A percentile compares a stretch with the other conserved stretches of the same genome.
Conservation (phyloP, 306 rosid genomes). For the Lathyrus tuberosus region DNA sequence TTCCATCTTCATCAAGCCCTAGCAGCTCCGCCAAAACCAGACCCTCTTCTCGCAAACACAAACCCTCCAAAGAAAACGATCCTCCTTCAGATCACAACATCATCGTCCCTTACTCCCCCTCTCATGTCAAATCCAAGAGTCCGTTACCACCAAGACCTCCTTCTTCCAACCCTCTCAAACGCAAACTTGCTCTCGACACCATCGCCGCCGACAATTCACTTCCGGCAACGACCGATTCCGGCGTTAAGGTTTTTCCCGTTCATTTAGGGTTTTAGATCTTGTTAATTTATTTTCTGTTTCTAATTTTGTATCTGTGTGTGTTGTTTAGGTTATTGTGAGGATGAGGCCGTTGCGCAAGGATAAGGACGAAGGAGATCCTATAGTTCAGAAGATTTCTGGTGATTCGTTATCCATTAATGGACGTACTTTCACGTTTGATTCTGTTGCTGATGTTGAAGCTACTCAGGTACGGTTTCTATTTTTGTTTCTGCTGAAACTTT, state of each 20-base stretch:
- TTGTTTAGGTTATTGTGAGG: conserved; percentile 77
- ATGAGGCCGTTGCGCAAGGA: conserved; percentile 74
- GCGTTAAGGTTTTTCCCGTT: conserved; percentile 65
- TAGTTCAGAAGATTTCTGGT: conserved; percentile 73
- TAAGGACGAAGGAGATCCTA: conserved; percentile 75
- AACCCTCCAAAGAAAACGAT: conserved; percentile 71
- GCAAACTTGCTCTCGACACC: conserved; percentile 71
- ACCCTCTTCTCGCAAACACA: conserved; percentile 63
- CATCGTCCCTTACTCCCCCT: conserved; percentile 34
- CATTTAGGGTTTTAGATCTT: conserved; percentile 13
- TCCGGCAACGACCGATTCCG: conserved; percentile 70
- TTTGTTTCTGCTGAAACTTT: conserved; percentile 7
- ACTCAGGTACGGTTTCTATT: conserved; percentile 71
- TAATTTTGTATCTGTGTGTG: not conserved
- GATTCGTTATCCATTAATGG: conserved; percentile 79
- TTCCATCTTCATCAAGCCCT: conserved; percentile 60
- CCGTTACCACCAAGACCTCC: conserved; percentile 92
- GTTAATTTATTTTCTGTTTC: not conserved
- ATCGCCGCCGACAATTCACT: conserved; percentile 57
- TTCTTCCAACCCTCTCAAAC: conserved; percentile 84
- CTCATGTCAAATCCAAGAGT: conserved; percentile 68
- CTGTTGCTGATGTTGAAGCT: conserved; percentile 78
- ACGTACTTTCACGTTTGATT: conserved; percentile 89
- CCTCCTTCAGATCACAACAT: conserved; percentile 73
- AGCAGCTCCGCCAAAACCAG: conserved; percentile 52